Percentiles rank a stretch among this genome's conserved stretches.
These are phyloP conservation scores for Eremothecium cymbalariae DNA, from an alignment of 1,139 yeast genomes.

Conservation along the genomic window DNA sequence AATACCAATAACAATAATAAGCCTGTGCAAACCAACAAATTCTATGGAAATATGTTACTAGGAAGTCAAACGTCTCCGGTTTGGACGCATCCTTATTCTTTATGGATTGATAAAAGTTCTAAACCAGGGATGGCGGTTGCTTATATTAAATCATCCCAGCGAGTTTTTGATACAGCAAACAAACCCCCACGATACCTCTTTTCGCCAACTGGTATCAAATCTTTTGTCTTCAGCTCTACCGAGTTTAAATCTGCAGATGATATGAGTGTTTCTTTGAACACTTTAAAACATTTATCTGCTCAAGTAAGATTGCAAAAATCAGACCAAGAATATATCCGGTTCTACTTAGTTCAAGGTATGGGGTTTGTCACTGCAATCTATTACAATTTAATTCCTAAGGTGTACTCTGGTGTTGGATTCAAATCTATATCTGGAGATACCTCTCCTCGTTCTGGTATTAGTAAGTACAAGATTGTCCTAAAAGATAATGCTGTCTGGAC, in stretches of 20 bases:
- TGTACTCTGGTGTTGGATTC: constrained; percentile 57
- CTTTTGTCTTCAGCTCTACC: constrained; percentile 32
- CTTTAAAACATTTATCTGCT: constrained; percentile 31
- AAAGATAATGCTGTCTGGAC: constrained; percentile 41
- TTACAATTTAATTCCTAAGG: constrained; percentile 43
- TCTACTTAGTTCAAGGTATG: constrained; percentile 56
- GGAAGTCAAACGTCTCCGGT: constrained; percentile 55
- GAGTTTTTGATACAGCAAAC: constrained; percentile 57
- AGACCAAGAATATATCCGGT: constrained; percentile 23
- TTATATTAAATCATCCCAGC: constrained; percentile 49
- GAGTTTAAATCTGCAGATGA: constrained; percentile 24
- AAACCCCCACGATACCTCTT: constrained; percentile 32
- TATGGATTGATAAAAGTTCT: constrained; percentile 46
- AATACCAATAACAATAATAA: constrained; percentile 34
- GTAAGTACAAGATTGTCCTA: constrained; percentile 38
- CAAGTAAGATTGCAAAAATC: constrained; percentile 21
- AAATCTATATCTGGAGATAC: constrained; percentile 36
- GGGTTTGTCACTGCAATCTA: constrained; percentile 62
- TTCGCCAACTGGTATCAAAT: constrained; percentile 32
- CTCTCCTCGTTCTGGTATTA: constrained; percentile 29
- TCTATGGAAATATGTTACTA: constrained; percentile 68
- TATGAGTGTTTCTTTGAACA: constrained; percentile 23
- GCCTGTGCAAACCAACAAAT: constrained; percentile 75
- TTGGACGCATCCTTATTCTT: constrained; percentile 78
- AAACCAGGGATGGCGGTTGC: constrained; percentile 57